Base-by-base conservation (phyloP, 257 asterid species). In the Nicotiana paniculata region DNA sequence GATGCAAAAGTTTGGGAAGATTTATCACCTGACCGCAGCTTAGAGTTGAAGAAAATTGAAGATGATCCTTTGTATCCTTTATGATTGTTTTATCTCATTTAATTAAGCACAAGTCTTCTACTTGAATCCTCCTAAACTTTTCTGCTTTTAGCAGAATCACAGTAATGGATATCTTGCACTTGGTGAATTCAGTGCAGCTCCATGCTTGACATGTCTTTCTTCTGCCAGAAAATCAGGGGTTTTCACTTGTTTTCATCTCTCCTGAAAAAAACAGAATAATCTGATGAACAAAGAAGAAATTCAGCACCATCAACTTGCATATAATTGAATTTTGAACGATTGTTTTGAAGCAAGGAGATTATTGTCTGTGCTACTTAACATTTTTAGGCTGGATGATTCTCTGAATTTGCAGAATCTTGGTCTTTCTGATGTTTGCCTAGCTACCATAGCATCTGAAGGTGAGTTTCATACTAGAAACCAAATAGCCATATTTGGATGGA, bases 381-480 rank as follows among this genome's bases (percentile, higher is more conserved):
- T 68, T 80, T 77, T 37, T 77, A 95, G 99, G 82, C 80, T 95
- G 68, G 98, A 96, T 82, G 96, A 93, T 79, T 87, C 97, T 1
- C 72, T 89, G 89, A 92, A 91, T 86, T 90, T 94, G 86, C 90
- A 89, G 88, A 90, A 78, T 12, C 89, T 96, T 13, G 98, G 99
- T 64, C 93, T 96, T 80, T 96, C 99, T 26, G 98, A 93, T 83
- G 92, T 89, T 79, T 87, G 90, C 82, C 94, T 96, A 80, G 98
- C 97, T 76, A 89, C 94, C 78, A 91, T 96, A 85, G 97, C 99
- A 82, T 93, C 92, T 84, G 95, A 91, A 91, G 95, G 98, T 92
- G 85, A 81, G 90, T 74, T 26, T 48, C 35, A 24, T 46, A 46
- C 61, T 6, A 21, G 39, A 58, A 48, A 48, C 51, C 39, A 15